Evolutionary conservation across 2,329 filamentous ascomycete genomes (phyloP), one percentile per base, ranked within the genome.

Genomic region (Herpotrichia juniperi): DNA sequence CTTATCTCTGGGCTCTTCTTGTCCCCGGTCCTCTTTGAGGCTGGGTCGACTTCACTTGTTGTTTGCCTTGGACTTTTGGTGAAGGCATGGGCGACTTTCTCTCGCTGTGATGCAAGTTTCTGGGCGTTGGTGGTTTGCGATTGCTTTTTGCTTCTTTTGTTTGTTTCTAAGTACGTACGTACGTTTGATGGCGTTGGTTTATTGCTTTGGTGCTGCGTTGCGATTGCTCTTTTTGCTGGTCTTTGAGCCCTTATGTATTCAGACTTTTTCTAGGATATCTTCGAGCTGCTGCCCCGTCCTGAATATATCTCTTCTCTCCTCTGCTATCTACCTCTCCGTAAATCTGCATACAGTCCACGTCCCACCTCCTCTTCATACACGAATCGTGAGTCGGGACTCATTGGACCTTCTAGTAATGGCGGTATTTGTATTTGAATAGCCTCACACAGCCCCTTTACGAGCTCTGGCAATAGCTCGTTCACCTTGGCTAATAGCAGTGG

Each of bases 331-430:
- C 35, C 56, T 40, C 54, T 55, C 25, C 61, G 55, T 7, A 66
- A 40, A 48, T 64, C 58, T 37, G 46, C 44, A 25, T 58, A 66
- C 28, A 68, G 39, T 24, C 53, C 62, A 22, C 51, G 47, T 2
- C 61, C 53, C 17, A 67, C 64, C 42, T 68, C 65, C 43, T 68
- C 63, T 10, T 68, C 65, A 30, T 66, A 67, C 1, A 62, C 12
- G 22, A 61, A 64, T 6, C 58, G 49, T 1, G 65, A 63, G 4
- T 60, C 53, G 1, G 63, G 61, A 28, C 61, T 68, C 61, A 66
- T 62, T 0, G 63, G 62, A 22, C 58, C 43, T 17, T 40, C 50
- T 14, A 62, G 46, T 2, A 42, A 46, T 2, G 48, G 30, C 8
- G 49, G 35, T 0, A 55, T 21, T 0, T 60, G 58, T 5, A 62